These are phyloP conservation scores for Fusarium palustre DNA, from an alignment of 2,329 filamentous ascomycete genomes.

Conservation along the genomic window DNA sequence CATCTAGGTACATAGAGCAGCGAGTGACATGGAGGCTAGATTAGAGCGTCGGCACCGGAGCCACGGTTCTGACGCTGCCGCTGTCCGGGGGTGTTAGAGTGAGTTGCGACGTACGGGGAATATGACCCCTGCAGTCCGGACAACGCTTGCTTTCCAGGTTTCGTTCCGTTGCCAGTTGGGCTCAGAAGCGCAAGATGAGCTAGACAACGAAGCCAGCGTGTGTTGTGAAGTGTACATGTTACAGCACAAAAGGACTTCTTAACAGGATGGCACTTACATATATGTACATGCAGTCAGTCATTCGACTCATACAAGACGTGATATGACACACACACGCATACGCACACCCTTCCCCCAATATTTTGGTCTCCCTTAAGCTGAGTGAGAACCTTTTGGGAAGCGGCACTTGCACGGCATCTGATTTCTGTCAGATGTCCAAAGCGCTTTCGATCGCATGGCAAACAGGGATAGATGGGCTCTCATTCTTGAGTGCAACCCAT, in stretches of 20 bases:
- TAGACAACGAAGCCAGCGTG: constrained; percentile 7
- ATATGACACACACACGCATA: neutral
- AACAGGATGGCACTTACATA: neutral
- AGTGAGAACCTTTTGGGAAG: constrained; percentile 1
- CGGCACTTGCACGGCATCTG: constrained; percentile 41
- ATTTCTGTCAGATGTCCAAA: constrained; percentile 15
- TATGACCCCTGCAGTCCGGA: constrained; percentile 37
- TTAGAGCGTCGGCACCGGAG: constrained; percentile 45
- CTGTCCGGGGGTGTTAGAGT: constrained; percentile 27
- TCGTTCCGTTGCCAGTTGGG: constrained; percentile 19
- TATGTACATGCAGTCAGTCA: neutral
- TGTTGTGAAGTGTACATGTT: constrained; percentile 5
- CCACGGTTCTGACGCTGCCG: constrained; percentile 47
- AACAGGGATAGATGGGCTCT: constrained; percentile 30
- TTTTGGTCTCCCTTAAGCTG: neutral
- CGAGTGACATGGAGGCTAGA: neutral
- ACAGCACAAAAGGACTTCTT: constrained; percentile 1
- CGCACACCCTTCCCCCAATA: constrained; percentile 4
- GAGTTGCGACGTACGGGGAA: constrained; percentile 35
- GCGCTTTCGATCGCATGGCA: constrained; percentile 34
- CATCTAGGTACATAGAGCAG: neutral
- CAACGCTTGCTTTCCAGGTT: constrained; percentile 16
- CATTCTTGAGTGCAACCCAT: constrained; percentile 16
- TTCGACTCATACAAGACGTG: neutral
- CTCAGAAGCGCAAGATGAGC: neutral